Conservation (phyloP, 2,329 filamentous ascomycete genomes). For the Periconia sp. region DNA sequence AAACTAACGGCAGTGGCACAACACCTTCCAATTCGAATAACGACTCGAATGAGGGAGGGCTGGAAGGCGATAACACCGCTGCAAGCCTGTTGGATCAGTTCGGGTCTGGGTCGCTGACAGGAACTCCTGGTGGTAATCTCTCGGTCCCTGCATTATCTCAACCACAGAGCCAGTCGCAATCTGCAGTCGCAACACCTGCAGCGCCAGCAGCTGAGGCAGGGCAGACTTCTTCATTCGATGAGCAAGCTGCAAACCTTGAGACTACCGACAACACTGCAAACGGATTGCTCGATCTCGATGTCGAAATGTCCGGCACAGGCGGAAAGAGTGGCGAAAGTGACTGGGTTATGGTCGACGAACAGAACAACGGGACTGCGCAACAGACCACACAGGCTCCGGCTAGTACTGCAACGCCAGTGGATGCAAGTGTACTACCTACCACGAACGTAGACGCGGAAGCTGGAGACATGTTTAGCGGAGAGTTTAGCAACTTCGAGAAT, state of each 20-base stretch:
- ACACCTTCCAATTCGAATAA: constrained; percentile 31
- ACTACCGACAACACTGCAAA: constrained; percentile 21
- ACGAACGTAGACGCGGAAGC: constrained; percentile 32
- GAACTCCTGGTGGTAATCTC: constrained; percentile 63
- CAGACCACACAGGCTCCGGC: constrained; percentile 20
- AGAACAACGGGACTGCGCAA: constrained; percentile 18
- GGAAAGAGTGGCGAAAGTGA: constrained; percentile 34
- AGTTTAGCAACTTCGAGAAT: constrained; percentile 41
- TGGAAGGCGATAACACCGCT: constrained; percentile 47
- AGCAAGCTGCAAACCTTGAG: constrained; percentile 27
- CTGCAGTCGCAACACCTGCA: constrained; percentile 59
- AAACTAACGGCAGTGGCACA: constrained; percentile 33
- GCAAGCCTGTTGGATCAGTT: constrained; percentile 70
- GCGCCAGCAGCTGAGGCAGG: constrained; percentile 24
- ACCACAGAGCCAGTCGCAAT: constrained; percentile 60
- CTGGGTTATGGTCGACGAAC: constrained; percentile 40
- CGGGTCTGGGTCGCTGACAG: constrained; percentile 61
- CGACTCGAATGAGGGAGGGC: constrained; percentile 27
- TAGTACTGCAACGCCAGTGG: constrained; percentile 17
- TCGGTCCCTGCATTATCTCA: constrained; percentile 58
- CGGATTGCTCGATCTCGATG: constrained; percentile 46
- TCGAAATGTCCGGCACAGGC: constrained; percentile 59
- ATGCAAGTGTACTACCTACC: constrained; percentile 16
- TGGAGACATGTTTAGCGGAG: constrained; percentile 41
- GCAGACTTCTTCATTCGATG: constrained; percentile 27